These are phyloP conservation scores for Penicillium frequentans DNA, from an alignment of 2,329 filamentous ascomycete species.

Conservation along the genomic window DNA sequence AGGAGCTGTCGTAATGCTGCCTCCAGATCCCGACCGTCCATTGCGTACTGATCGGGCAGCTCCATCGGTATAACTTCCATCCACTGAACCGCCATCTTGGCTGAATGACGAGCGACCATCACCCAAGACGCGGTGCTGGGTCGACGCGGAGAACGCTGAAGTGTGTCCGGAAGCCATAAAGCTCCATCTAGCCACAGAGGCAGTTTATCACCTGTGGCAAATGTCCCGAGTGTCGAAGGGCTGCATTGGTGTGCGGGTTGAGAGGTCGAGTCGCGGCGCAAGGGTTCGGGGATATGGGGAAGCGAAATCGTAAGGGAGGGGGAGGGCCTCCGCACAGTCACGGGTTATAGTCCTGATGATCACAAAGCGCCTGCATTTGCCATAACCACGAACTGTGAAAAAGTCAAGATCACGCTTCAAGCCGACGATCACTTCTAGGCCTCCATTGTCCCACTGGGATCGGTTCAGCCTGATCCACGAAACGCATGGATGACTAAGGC, in stretches of 20 bases:
- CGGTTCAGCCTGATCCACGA: constrained; percentile 16
- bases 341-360: constrained; percentile 16
- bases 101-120: constrained; percentile 41
- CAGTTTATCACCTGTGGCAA: constrained; percentile 38
- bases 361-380: constrained; percentile 8
- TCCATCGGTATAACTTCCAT: constrained; percentile 41
- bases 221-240: constrained; percentile 21
- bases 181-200: constrained; percentile 43
- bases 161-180: constrained; percentile 47
- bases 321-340: constrained; percentile 20
- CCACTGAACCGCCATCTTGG: constrained; percentile 38
- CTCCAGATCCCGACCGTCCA: constrained; percentile 56
- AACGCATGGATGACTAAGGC: constrained; percentile 26
- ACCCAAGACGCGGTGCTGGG: constrained; percentile 39
- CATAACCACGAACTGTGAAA: constrained; percentile 5
- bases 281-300: constrained; percentile 23
- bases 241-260: constrained; percentile 32
- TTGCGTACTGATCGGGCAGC: constrained; percentile 34
- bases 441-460: constrained; percentile 12
- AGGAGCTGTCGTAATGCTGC: constrained; percentile 63
- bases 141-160: constrained; percentile 43
- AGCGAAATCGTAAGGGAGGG: constrained; percentile 18
- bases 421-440: not conserved
- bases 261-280: constrained; percentile 22
- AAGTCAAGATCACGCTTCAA: not conserved